Evolutionary conservation across 345 rosid species (phyloP).

Genomic region (Punica granatum): DNA sequence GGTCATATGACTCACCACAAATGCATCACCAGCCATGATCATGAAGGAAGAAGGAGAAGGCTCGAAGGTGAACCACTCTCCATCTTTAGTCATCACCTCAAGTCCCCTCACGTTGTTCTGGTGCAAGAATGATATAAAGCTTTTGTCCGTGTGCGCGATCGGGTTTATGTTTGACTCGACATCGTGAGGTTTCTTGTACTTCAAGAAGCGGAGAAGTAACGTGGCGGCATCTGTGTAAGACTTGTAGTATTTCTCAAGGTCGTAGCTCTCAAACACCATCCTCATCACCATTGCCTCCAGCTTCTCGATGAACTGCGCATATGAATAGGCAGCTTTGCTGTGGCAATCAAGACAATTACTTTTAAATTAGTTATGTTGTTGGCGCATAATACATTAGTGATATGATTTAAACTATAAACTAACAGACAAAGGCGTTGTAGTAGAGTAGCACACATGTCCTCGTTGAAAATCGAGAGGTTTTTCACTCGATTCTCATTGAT

Average conservation of each 20-base stretch:
- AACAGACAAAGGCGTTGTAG: too few relatives aligned
- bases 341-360: too few relatives aligned
- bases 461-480: too few relatives aligned
- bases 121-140: conserved; percentile 20
- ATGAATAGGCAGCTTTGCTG: conserved; percentile 14
- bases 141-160: conserved; percentile 26
- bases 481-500: too few relatives aligned
- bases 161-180: conserved; percentile 6
- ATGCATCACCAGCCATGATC: conserved; percentile 24
- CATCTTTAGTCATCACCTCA: conserved; percentile 20
- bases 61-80: conserved; percentile 16
- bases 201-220: conserved; percentile 17
- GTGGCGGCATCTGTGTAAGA: conserved; percentile 7
- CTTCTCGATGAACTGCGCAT: conserved; percentile 1
- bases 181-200: conserved; percentile 10
- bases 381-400: too few relatives aligned
- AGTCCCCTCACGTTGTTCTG: conserved; percentile 22
- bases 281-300: conserved; percentile 14
- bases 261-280: conserved; percentile 26
- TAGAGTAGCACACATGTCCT: too few relatives aligned
- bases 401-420: too few relatives aligned
- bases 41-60: conserved; percentile 22
- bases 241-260: conserved; percentile 11
- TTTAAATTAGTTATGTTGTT: too few relatives aligned
- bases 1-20: conserved; percentile 11